These are phyloP conservation scores for Globisporangium middletonii DNA, from an alignment of 352 stramenopile genomes.

Conservation along the genomic window DNA sequence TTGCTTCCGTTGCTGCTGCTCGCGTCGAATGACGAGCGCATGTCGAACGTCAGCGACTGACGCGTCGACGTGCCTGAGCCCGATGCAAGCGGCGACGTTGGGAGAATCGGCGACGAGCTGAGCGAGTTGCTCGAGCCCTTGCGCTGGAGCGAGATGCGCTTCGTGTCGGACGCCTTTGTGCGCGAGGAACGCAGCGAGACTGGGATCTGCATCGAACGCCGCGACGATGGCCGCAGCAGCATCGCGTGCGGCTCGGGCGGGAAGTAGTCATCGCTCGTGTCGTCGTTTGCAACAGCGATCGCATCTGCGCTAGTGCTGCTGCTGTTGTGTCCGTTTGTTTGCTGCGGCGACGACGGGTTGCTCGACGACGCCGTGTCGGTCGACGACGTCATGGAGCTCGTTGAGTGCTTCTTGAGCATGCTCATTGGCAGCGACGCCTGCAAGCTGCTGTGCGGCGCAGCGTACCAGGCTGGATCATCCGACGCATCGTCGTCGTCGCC, in stretches of 20 bases:
- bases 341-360: constrained; percentile 7
- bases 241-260: constrained; percentile 10
- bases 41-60: constrained; percentile 12
- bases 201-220: constrained; percentile 9
- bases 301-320: background rate
- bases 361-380: constrained; percentile 14
- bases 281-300: constrained; percentile 8
- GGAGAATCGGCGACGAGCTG: background rate
- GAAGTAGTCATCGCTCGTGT: constrained; percentile 22
- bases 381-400: constrained; percentile 26
- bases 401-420: constrained; percentile 56
- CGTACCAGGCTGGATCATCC: constrained; percentile 69
- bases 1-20: too few species aligned
- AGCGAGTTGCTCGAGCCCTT: constrained; percentile 11
- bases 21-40: constrained; percentile 10
- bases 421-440: constrained; percentile 44
- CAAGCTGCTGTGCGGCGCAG: constrained; percentile 46
- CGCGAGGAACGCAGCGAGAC: constrained; percentile 4
- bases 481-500: constrained; percentile 55
- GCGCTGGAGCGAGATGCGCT: constrained; percentile 26
- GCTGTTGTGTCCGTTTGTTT: background rate
- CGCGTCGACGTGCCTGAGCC: background rate
- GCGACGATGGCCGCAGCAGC: constrained; percentile 1
- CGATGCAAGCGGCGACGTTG: constrained; percentile 10
- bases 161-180: constrained; percentile 29